Evolutionary conservation across 2,329 filamentous ascomycete genomes (phyloP).

Genomic region (Chalara sp.): DNA sequence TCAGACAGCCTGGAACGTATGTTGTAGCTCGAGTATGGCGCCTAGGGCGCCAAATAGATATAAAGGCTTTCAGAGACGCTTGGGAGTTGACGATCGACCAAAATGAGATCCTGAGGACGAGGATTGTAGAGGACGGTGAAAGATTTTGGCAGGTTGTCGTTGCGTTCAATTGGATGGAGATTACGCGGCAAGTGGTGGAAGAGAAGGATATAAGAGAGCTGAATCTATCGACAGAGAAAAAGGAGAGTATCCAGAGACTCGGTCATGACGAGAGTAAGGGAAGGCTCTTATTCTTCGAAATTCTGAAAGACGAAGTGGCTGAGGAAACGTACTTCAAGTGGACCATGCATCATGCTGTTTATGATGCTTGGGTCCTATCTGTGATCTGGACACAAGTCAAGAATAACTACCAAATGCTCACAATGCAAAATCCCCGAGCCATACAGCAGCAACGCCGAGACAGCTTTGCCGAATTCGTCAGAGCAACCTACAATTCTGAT

Average conservation of each 20-base stretch:
- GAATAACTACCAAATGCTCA: too few relatives aligned
- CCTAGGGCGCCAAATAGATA: not conserved
- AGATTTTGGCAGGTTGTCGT: not conserved
- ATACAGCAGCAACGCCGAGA: too few relatives aligned
- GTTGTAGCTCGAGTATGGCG: not conserved
- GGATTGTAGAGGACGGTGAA: not conserved
- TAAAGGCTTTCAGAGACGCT: not conserved
- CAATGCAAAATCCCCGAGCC: too few relatives aligned
- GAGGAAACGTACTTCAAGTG: not conserved
- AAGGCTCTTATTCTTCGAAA: not conserved
- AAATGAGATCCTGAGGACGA: not conserved
- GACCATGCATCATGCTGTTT: conserved; percentile 1
- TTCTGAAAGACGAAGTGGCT: not conserved
- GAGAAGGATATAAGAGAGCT: too few relatives aligned
- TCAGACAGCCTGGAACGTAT: not conserved
- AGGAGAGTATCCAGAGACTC: too few relatives aligned
- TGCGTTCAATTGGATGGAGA: not conserved
- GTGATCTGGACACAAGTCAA: too few relatives aligned
- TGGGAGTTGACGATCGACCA: not conserved
- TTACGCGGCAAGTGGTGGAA: too few relatives aligned
- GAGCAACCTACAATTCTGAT: too few relatives aligned
- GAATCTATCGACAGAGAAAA: too few relatives aligned
- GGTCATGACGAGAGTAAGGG: not conserved
- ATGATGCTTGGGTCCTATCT: too few relatives aligned
- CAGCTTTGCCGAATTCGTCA: too few relatives aligned